Conservation (phyloP, 768 basidiomycete genomes). For the Rhodotorula diobovata region DNA sequence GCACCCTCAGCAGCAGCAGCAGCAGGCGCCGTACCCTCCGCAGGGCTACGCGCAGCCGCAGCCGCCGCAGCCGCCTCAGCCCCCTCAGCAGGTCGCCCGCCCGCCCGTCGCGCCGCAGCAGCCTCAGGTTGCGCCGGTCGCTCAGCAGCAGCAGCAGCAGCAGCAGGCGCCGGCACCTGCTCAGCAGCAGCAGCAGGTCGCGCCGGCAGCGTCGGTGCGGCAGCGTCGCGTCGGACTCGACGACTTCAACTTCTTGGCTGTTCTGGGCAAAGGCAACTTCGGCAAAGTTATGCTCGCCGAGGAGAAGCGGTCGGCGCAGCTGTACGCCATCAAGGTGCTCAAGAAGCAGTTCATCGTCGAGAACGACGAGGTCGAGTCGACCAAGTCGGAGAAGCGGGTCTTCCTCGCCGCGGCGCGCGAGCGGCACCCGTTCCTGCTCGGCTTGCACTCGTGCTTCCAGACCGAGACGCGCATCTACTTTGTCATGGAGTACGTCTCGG, state of each 20-base stretch:
- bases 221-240: conserved; percentile 90
- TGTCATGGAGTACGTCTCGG: conserved; percentile 99
- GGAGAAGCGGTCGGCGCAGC: conserved; percentile 80
- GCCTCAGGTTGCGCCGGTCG: conserved; percentile 3
- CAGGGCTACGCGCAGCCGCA: conserved; percentile 8
- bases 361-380: conserved; percentile 98
- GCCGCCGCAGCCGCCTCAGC: conserved; percentile 9
- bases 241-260: conserved; percentile 98
- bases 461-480: conserved; percentile 99
- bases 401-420: conserved; percentile 95
- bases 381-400: conserved; percentile 97
- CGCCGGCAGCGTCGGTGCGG: conserved; percentile 2
- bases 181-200: conserved; percentile 31
- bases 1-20: conserved; percentile 13
- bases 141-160: conserved; percentile 30
- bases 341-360: conserved; percentile 99
- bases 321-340: conserved; percentile 99
- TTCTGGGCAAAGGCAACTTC: conserved; percentile 98
- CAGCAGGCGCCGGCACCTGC: conserved; percentile 9
- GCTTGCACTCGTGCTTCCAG: conserved; percentile 98
- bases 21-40: conserved; percentile 2
- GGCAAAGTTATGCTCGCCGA: conserved; percentile 99
- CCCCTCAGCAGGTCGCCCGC: neutral
- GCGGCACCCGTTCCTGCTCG: conserved; percentile 93
- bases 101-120: conserved; percentile 1